phyloP scores from a whole-genome alignment of 768 basidiomycete species.

The Astraeus odoratus region DNA sequence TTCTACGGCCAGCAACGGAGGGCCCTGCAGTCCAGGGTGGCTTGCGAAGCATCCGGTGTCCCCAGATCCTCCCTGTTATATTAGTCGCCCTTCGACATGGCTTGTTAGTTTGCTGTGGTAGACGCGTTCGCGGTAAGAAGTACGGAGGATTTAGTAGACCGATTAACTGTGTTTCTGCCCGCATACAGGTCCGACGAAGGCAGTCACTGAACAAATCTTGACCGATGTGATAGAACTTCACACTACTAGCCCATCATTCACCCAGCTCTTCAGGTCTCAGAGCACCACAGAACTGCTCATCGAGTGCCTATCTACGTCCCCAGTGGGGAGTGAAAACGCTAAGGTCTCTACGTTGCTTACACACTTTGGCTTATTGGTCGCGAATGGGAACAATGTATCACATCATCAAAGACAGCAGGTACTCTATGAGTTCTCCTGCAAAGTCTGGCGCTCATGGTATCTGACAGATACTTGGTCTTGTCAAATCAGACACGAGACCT shows the following conservation, averaged over 20 bases:
- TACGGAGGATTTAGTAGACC: too few species aligned
- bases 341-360: conserved; percentile 58
- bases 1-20: conserved; percentile 43
- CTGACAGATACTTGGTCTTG: conserved; percentile 57
- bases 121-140: conserved; percentile 12
- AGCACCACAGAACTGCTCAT: conserved; percentile 62
- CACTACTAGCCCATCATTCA: conserved; percentile 55
- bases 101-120: conserved; percentile 29
- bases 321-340: conserved; percentile 5
- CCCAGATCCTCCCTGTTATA: conserved; percentile 67
- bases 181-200: conserved; percentile 16
- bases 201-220: conserved; percentile 32
- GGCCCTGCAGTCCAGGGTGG: neutral
- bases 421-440: neutral
- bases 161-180: neutral
- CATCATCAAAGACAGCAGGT: conserved; percentile 72
- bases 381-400: conserved; percentile 55
- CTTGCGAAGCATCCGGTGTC: conserved; percentile 41
- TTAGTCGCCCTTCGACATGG: conserved; percentile 61
- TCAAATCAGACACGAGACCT: conserved; percentile 29
- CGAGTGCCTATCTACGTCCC: conserved; percentile 52
- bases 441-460: conserved; percentile 3
- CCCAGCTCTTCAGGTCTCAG: conserved; percentile 67
- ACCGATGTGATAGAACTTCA: conserved; percentile 69
- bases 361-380: conserved; percentile 62